These are phyloP conservation scores for Helotiales sp. DNA, from an alignment of 2,329 filamentous ascomycete species.

Conservation along the genomic window DNA sequence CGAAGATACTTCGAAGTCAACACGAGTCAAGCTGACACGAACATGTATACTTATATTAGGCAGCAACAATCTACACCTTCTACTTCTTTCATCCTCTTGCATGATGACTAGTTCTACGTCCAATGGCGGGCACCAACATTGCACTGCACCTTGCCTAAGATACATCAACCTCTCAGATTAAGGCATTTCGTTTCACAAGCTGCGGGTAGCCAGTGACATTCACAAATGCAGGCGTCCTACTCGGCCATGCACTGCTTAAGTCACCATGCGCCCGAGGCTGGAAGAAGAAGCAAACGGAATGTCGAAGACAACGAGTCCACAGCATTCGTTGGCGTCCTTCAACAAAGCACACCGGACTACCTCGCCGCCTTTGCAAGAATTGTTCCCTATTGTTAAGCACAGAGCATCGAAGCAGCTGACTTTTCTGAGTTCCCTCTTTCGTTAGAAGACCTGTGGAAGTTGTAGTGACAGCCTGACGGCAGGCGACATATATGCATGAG, in stretches of 20 bases:
- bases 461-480: too few relatives aligned
- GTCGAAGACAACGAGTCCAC: background rate
- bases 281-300: background rate
- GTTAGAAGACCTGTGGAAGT: too few relatives aligned
- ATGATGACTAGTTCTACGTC: background rate
- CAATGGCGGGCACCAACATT: background rate
- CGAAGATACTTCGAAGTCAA: background rate
- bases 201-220: conserved; percentile 6
- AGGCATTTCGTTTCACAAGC: conserved; percentile 12
- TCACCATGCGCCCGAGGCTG: background rate
- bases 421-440: too few relatives aligned
- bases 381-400: background rate
- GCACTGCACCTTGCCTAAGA: conserved; percentile 6
- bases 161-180: background rate
- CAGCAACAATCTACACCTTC: background rate
- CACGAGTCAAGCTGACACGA: too few relatives aligned
- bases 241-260: background rate
- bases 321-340: background rate
- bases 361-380: background rate
- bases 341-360: background rate
- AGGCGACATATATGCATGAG: too few relatives aligned
- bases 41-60: background rate
- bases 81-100: background rate
- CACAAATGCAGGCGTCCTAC: background rate
- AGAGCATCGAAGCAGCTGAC: too few relatives aligned